Evolutionary conservation across 495 filamentous ascomycete species (phyloP).

Genomic region (Patellaria atrata): DNA sequence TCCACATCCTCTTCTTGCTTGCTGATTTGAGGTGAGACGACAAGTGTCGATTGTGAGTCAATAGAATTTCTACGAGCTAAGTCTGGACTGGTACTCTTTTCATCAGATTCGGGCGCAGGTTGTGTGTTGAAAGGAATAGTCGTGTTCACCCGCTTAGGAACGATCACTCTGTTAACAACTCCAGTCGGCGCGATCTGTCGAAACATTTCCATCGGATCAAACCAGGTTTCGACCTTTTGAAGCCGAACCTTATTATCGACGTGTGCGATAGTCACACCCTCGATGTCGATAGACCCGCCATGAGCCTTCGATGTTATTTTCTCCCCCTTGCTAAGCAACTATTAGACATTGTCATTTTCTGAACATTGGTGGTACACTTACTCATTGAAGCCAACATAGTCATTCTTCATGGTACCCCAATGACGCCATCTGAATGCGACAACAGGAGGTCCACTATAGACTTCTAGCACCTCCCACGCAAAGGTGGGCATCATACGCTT

Average conservation of each 20-base stretch:
- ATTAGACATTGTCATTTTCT: slow-evolving; percentile 7
- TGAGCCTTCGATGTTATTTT: slow-evolving; percentile 43
- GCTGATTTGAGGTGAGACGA: no score
- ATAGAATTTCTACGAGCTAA: no score
- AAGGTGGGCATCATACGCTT: slow-evolving; percentile 58
- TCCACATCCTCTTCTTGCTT: no score
- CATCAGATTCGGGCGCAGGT: no score
- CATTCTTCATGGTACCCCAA: slow-evolving; percentile 49
- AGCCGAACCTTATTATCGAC: slow-evolving; percentile 45
- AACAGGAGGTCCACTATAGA: slow-evolving; percentile 44
- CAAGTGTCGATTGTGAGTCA: no score
- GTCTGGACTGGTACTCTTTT: no score
- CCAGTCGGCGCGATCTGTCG: slow-evolving; percentile 41
- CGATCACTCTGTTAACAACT: slow-evolving; percentile 27
- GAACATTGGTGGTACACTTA: slow-evolving; percentile 24
- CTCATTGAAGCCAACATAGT: slow-evolving; percentile 48
- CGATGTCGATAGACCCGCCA: slow-evolving; percentile 36
- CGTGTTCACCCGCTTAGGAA: slow-evolving; percentile 16
- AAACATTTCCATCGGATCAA: slow-evolving; percentile 52
- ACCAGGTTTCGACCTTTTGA: slow-evolving; percentile 45
- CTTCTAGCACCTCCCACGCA: slow-evolving; percentile 54
- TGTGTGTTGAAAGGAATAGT: no score
- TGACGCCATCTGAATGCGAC: slow-evolving; percentile 51
- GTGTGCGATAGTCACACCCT: slow-evolving; percentile 42
- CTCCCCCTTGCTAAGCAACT: slow-evolving; percentile 36